Conservation (phyloP, 2,329 filamentous ascomycete species). For the Anisogramma anomala region DNA sequence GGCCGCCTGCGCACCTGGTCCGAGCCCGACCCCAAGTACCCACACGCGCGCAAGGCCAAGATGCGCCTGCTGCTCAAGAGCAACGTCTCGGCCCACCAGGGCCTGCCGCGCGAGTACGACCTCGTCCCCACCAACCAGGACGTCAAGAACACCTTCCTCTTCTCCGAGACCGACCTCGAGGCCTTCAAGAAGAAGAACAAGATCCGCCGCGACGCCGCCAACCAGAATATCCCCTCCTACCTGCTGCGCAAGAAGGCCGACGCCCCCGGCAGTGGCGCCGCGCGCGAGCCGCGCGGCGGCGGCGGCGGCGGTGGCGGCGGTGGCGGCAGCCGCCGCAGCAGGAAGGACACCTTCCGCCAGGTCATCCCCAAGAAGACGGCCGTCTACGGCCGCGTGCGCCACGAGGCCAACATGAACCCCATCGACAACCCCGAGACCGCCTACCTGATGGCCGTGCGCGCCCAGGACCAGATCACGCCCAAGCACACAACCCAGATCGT, state of each 20-base stretch:
- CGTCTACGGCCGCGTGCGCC: constrained; percentile 23
- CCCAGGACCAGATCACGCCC: constrained; percentile 35
- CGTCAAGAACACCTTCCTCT: constrained; percentile 81
- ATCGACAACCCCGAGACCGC: constrained; percentile 29
- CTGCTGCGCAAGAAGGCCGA: constrained; percentile 37
- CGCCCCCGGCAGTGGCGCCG: too few relatives aligned
- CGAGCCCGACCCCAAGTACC: constrained; percentile 29
- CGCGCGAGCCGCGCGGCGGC: too few relatives aligned
- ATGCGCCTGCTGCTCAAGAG: constrained; percentile 57
- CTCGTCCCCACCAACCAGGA: constrained; percentile 54
- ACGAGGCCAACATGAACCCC: constrained; percentile 25
- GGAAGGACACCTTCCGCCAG: constrained; percentile 50
- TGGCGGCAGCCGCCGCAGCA: constrained; percentile 16
- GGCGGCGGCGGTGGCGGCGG: too few relatives aligned
- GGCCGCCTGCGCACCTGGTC: constrained; percentile 58
- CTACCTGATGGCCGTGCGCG: constrained; percentile 28
- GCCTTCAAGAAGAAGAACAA: constrained; percentile 55
- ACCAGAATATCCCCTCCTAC: constrained; percentile 47
- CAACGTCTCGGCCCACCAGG: constrained; percentile 54
- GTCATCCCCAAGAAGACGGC: constrained; percentile 49
- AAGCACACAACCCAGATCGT: constrained; percentile 40
- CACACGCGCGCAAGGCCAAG: constrained; percentile 20
- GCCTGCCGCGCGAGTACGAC: constrained; percentile 80
- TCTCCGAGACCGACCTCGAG: constrained; percentile 85
- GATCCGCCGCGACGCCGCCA: constrained; percentile 42